Evolutionary conservation across 768 basidiomycete genomes (phyloP).

Genomic region (Ephemerocybe angulata): DNA sequence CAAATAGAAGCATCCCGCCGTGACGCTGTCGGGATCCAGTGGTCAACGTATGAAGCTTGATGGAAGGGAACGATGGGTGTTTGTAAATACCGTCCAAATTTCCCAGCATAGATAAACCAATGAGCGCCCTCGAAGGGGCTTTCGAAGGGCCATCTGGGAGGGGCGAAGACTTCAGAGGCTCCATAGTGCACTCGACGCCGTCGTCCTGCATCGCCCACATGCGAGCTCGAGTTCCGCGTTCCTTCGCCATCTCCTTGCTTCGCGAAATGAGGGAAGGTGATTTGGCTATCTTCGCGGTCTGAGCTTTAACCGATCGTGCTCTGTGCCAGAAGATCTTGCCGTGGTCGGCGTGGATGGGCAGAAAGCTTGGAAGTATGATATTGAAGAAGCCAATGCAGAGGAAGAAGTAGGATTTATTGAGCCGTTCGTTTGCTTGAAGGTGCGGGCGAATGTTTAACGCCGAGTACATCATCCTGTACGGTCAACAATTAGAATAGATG

Average conservation of each 20-base stretch:
- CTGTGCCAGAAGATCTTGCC: slow-evolving; percentile 68
- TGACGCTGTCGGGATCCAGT: slow-evolving; percentile 80
- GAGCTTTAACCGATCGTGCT: slow-evolving; percentile 61
- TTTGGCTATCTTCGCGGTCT: slow-evolving; percentile 65
- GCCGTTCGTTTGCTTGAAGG: slow-evolving; percentile 38
- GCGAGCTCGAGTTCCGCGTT: slow-evolving; percentile 58
- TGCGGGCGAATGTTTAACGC: slow-evolving; percentile 76
- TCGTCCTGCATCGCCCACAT: slow-evolving; percentile 77
- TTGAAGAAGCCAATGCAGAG: slow-evolving; percentile 82
- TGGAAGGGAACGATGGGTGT: slow-evolving; percentile 53
- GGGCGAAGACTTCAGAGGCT: slow-evolving; percentile 16
- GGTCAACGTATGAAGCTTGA: slow-evolving; percentile 69
- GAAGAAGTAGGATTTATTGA: slow-evolving; percentile 72
- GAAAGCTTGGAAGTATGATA: slow-evolving; percentile 70
- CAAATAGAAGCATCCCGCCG: slow-evolving; percentile 79
- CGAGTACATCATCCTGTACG: slow-evolving; percentile 78
- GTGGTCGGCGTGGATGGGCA: slow-evolving; percentile 44
- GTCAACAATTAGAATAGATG: background rate
- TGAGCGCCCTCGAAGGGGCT: slow-evolving; percentile 57
- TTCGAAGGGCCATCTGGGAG: slow-evolving; percentile 24
- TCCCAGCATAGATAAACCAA: slow-evolving; percentile 80
- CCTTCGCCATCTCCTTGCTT: slow-evolving; percentile 59
- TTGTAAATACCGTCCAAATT: slow-evolving; percentile 82
- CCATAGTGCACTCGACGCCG: slow-evolving; percentile 37
- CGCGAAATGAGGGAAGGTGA: slow-evolving; percentile 58